Percentiles rank a stretch among this genome's conserved stretches.
Evolutionary conservation across 305 asterid genomes (phyloP).

Genomic region (Solanum hybrid): DNA sequence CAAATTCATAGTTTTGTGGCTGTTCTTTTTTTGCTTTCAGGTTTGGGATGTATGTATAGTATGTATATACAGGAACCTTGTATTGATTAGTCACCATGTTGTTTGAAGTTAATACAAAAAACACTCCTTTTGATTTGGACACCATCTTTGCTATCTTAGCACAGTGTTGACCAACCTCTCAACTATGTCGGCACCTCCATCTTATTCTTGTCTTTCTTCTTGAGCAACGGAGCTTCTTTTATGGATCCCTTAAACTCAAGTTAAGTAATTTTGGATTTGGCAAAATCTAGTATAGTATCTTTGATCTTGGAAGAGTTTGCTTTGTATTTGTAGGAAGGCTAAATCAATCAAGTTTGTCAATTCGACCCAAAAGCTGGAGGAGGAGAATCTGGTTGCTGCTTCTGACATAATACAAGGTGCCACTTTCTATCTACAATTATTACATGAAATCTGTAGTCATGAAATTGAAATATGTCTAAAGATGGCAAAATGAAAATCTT

Average conservation of each 20-base stretch:
- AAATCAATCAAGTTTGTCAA: not conserved
- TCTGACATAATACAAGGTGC: not conserved
- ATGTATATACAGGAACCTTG: constrained; percentile 20
- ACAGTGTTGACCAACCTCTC: not conserved
- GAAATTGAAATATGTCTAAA: not conserved
- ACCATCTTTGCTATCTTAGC: not conserved
- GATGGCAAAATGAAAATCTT: not conserved
- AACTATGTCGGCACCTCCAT: not conserved
- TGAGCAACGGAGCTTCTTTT: not conserved
- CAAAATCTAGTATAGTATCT: not conserved
- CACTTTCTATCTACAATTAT: not conserved
- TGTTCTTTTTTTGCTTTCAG: constrained; percentile 12
- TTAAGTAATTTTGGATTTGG: not conserved
- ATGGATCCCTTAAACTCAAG: not conserved
- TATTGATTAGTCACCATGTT: not conserved
- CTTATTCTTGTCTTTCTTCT: not conserved
- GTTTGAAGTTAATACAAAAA: not conserved
- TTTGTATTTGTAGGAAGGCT: not conserved
- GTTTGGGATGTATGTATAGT: constrained; percentile 13
- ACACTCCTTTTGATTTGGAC: not conserved
- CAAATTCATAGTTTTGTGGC: constrained; percentile 3
- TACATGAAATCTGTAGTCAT: no score
- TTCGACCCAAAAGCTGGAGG: not conserved
- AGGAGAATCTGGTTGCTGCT: not conserved
- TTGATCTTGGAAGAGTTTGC: not conserved